Evolutionary conservation across 495 filamentous ascomycete genomes (phyloP).

Genomic region (Cenococcum geophilum): DNA sequence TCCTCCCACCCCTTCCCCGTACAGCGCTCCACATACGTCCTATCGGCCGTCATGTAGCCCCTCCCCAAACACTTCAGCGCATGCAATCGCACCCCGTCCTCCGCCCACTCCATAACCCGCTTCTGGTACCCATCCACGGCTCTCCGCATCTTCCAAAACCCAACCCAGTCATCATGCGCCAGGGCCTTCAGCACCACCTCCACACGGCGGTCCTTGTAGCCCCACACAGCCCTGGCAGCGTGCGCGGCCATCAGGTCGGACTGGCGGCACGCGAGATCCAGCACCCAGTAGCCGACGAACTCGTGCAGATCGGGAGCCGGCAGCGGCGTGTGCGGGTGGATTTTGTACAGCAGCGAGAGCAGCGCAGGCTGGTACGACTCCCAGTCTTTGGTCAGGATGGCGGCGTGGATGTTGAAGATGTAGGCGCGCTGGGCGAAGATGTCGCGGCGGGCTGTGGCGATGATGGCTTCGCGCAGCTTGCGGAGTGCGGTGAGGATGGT

Average conservation of each 20-base stretch:
- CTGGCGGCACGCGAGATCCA: conserved; percentile 83
- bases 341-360: conserved; percentile 62
- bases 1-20: conserved; percentile 61
- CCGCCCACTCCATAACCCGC: conserved; percentile 73
- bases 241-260: conserved; percentile 69
- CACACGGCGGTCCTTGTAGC: conserved; percentile 55
- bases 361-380: conserved; percentile 90
- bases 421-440: conserved; percentile 44
- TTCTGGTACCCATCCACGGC: conserved; percentile 70
- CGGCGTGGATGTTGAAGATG: conserved; percentile 71
- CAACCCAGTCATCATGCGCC: conserved; percentile 71
- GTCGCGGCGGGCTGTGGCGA: conserved; percentile 63
- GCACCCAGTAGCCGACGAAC: conserved; percentile 68
- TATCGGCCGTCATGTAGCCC: conserved; percentile 68
- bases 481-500: conserved; percentile 68
- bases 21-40: conserved; percentile 57
- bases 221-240: conserved; percentile 50
- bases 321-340: conserved; percentile 62
- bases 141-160: conserved; percentile 65
- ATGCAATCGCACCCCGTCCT: conserved; percentile 59
- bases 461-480: conserved; percentile 84
- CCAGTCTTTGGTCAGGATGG: conserved; percentile 68
- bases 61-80: conserved; percentile 78
- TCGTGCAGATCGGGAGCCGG: conserved; percentile 65
- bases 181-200: conserved; percentile 63